Evolutionary conservation across 2,329 filamentous ascomycete genomes (phyloP).

Genomic region (Aspergillus fijiensis): DNA sequence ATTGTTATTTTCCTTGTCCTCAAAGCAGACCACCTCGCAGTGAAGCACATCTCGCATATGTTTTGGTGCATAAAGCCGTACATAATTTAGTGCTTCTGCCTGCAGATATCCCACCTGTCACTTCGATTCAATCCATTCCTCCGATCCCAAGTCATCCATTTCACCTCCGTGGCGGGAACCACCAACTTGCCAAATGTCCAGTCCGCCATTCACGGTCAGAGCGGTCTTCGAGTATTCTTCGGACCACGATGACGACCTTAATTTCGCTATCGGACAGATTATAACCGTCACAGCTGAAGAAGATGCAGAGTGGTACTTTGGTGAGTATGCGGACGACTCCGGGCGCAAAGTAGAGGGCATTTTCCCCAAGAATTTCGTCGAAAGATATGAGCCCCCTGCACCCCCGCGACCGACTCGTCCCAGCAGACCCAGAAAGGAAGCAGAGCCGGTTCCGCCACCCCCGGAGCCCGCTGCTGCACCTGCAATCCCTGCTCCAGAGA

Average conservation of each 20-base stretch:
- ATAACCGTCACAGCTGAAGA: slow-evolving; percentile 93
- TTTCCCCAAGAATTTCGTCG: slow-evolving; percentile 96
- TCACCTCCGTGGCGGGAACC: slow-evolving; percentile 22
- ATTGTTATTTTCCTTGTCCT: slow-evolving; percentile 23
- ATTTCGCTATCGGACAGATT: slow-evolving; percentile 79
- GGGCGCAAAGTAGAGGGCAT: slow-evolving; percentile 79
- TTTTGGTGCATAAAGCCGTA: slow-evolving; percentile 22
- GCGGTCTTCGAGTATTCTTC: slow-evolving; percentile 93
- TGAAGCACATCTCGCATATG: slow-evolving; percentile 17
- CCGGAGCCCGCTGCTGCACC: slow-evolving; percentile 32
- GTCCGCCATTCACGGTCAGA: slow-evolving; percentile 84
- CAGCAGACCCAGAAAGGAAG: slow-evolving; percentile 66
- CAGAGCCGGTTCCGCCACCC: slow-evolving; percentile 41
- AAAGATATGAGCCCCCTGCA: slow-evolving; percentile 87
- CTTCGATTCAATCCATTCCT: slow-evolving; percentile 8
- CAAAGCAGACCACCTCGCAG: slow-evolving; percentile 8
- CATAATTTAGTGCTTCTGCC: slow-evolving; percentile 21
- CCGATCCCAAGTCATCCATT: slow-evolving; percentile 4
- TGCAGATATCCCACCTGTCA: slow-evolving; percentile 20
- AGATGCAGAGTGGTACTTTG: slow-evolving; percentile 89
- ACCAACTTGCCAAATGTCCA: slow-evolving; percentile 60
- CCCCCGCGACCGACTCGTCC: slow-evolving; percentile 79
- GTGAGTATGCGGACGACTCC: slow-evolving; percentile 76
- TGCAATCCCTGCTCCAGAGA: background rate
- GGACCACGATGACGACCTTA: slow-evolving; percentile 90